phyloP scores from a whole-genome alignment of 2,329 filamentous ascomycete genomes.

The Colletotrichum gigasporum region DNA sequence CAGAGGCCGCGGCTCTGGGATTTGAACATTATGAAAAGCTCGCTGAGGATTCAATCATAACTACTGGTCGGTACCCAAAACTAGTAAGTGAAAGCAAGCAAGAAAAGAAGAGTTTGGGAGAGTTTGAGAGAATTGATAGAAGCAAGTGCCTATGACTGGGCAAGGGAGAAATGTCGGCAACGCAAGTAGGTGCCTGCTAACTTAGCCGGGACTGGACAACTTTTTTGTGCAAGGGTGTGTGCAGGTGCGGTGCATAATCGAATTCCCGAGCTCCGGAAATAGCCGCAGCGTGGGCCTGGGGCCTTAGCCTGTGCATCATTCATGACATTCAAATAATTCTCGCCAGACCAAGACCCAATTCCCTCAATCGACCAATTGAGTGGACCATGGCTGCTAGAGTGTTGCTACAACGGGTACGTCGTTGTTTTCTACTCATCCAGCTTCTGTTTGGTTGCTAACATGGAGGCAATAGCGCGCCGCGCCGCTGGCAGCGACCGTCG shows the following conservation, averaged over 20 bases:
- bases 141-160: background rate
- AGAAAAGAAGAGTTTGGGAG: conserved; percentile 27
- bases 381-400: conserved; percentile 68
- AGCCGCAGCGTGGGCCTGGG: conserved; percentile 36
- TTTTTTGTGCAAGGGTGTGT: conserved; percentile 28
- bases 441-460: background rate
- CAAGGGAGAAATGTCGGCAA: conserved; percentile 11
- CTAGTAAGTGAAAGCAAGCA: background rate
- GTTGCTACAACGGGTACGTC: conserved; percentile 64
- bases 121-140: too few relatives aligned
- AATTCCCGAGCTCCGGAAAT: conserved; percentile 39
- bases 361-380: conserved; percentile 54
- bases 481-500: conserved; percentile 62
- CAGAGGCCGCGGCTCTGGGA: conserved; percentile 56
- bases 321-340: conserved; percentile 34
- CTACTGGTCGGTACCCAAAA: background rate
- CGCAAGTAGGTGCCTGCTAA: conserved; percentile 15
- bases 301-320: conserved; percentile 31
- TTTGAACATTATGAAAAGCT: conserved; percentile 45
- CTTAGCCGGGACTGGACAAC: conserved; percentile 13
- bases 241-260: conserved; percentile 27
- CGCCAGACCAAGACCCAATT: conserved; percentile 33
- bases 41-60: background rate
- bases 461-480: conserved; percentile 56
- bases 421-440: background rate